Percentiles rank a stretch among this genome's conserved stretches.
phyloP scores from a whole-genome alignment of 2,329 filamentous ascomycete genomes.

The Epichloe amarillans region DNA sequence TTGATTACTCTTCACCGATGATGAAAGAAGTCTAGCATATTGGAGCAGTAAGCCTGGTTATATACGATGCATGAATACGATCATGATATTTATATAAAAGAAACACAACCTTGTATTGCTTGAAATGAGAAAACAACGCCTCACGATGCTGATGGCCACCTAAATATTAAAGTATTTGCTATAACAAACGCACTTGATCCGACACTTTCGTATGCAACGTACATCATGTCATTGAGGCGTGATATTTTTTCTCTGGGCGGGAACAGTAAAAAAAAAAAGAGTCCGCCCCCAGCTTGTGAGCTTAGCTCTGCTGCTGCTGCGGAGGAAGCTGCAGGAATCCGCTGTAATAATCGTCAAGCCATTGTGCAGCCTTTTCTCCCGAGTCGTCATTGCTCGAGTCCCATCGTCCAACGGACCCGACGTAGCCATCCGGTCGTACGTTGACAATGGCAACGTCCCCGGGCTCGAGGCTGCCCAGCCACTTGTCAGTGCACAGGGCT shows the following conservation, averaged over 20 bases:
- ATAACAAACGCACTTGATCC: neutral
- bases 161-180: neutral
- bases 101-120: neutral
- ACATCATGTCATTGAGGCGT: neutral
- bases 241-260: neutral
- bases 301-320: constrained; percentile 4
- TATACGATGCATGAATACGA: too few relatives aligned
- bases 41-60: too few relatives aligned
- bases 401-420: constrained; percentile 48
- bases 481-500: constrained; percentile 50
- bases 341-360: constrained; percentile 41
- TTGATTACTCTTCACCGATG: too few relatives aligned
- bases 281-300: neutral
- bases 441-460: constrained; percentile 51
- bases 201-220: neutral
- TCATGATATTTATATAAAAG: too few relatives aligned
- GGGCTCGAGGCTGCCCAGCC: constrained; percentile 45
- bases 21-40: too few relatives aligned
- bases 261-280: neutral
- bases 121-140: constrained; percentile 1
- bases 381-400: constrained; percentile 36
- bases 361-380: constrained; percentile 37
- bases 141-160: neutral
- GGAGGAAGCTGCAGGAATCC: constrained; percentile 43
- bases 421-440: constrained; percentile 61